Evolutionary conservation across 805 yeast species (phyloP).

Genomic region (Tetrapisispora pingtungensis): DNA sequence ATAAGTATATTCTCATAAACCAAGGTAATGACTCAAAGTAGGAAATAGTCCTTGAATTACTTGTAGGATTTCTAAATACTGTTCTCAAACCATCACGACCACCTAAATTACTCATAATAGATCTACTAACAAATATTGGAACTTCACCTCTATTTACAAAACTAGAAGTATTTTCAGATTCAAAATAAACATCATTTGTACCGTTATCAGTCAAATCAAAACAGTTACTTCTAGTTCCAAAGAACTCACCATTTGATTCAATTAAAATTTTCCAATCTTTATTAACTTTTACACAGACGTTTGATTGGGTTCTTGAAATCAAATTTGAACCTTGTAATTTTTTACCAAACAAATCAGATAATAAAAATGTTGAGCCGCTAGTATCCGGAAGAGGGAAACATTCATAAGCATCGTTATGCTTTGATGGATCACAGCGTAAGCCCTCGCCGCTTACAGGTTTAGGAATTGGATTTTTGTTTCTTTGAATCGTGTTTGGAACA

Average conservation of each 20-base stretch:
- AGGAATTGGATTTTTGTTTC: conserved; percentile 61
- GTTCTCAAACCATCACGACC: conserved; percentile 84
- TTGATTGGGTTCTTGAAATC: conserved; percentile 37
- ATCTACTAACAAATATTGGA: conserved; percentile 68
- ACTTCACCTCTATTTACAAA: conserved; percentile 37
- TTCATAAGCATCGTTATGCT: conserved; percentile 48
- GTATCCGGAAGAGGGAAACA: conserved; percentile 70
- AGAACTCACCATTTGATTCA: conserved; percentile 21
- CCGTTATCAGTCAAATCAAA: conserved; percentile 26
- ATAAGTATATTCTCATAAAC: conserved; percentile 78
- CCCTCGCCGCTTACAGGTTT: conserved; percentile 62
- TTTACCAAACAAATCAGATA: conserved; percentile 64
- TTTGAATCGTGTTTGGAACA: conserved; percentile 55
- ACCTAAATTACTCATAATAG: conserved; percentile 85
- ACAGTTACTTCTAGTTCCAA: conserved; percentile 30
- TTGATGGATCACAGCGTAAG: conserved; percentile 63
- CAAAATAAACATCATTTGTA: conserved; percentile 24
- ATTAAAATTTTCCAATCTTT: conserved; percentile 40
- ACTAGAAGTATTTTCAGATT: conserved; percentile 37
- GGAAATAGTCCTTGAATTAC: conserved; percentile 38
- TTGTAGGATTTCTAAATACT: conserved; percentile 59
- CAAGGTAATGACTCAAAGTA: conserved; percentile 85
- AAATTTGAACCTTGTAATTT: conserved; percentile 54
- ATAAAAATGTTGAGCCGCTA: conserved; percentile 37
- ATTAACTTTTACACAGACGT: conserved; percentile 32